Conservation (phyloP, 2,329 filamentous ascomycete species). For the Botrytis paeoniae region DNA sequence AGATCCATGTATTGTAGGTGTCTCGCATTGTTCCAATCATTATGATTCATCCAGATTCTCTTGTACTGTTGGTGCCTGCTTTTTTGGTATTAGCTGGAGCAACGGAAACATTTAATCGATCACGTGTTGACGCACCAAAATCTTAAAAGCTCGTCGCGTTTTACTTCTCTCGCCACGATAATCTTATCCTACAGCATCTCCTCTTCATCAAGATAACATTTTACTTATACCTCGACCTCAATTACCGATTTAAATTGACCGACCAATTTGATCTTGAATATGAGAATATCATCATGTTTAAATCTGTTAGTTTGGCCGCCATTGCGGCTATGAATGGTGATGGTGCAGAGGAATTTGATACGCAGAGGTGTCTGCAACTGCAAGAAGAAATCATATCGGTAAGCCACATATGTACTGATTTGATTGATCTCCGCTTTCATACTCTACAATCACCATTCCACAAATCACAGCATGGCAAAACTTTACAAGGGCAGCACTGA, state of each 20-base stretch:
- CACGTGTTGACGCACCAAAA: neutral
- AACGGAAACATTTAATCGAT: neutral
- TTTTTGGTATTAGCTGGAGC: neutral
- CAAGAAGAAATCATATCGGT: conserved; percentile 26
- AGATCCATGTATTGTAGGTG: neutral
- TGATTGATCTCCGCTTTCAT: neutral
- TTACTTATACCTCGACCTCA: neutral
- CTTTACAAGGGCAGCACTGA: conserved; percentile 19
- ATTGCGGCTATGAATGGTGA: conserved; percentile 22
- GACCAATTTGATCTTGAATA: neutral
- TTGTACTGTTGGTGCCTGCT: neutral
- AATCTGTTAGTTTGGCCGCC: conserved; percentile 13
- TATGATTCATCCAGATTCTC: neutral
- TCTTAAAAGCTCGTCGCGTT: neutral
- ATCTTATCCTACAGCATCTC: neutral
- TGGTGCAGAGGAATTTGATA: conserved; percentile 22
- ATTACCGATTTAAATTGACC: too few relatives aligned
- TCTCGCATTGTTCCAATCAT: neutral
- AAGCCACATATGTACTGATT: conserved; percentile 10
- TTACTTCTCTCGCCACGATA: neutral
- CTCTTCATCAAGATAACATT: neutral
- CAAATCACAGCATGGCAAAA: conserved; percentile 2
- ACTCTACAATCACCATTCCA: neutral
- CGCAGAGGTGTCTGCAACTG: conserved; percentile 23
- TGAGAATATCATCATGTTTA: conserved; percentile 1